phyloP scores from a whole-genome alignment of 441 rosid genomes.

The Euphorbia corollata region DNA sequence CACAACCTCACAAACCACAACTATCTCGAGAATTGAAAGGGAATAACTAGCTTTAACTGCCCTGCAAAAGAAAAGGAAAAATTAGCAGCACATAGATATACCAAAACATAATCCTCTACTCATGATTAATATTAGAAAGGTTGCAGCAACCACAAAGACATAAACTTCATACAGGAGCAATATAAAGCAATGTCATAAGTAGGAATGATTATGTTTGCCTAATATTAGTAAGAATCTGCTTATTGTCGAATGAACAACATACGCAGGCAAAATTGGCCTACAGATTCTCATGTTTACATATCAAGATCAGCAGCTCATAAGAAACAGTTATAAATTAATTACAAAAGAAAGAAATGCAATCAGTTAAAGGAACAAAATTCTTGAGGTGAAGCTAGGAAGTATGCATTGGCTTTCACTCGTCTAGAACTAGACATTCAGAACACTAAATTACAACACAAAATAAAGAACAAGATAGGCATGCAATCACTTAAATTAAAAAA shows the following conservation, averaged over 20 bases:
- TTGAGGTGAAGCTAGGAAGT: not conserved
- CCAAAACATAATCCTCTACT: conserved; percentile 13
- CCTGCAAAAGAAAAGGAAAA: conserved; percentile 37
- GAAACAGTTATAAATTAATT: too few species aligned
- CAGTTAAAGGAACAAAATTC: too few species aligned
- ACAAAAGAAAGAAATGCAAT: too few species aligned
- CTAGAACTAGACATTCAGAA: not conserved
- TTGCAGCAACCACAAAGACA: not conserved
- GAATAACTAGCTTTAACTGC: conserved; percentile 65
- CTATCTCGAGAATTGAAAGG: conserved; percentile 75
- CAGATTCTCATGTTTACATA: conserved; percentile 4
- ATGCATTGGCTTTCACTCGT: not conserved
- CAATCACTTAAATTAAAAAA: not conserved
- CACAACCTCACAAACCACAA: conserved; percentile 67
- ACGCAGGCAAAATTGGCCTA: not conserved
- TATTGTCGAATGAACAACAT: not conserved
- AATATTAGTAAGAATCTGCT: not conserved
- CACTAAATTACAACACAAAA: not conserved
- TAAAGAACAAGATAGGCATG: not conserved
- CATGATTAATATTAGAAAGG: not conserved
- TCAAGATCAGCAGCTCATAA: not conserved
- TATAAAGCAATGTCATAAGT: not conserved
- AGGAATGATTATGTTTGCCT: not conserved
- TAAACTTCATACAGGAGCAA: not conserved
- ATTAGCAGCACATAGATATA: not conserved